Evolutionary conservation across 1,139 yeast species (phyloP).

Genomic region (Scheffersomyces quercinus): DNA sequence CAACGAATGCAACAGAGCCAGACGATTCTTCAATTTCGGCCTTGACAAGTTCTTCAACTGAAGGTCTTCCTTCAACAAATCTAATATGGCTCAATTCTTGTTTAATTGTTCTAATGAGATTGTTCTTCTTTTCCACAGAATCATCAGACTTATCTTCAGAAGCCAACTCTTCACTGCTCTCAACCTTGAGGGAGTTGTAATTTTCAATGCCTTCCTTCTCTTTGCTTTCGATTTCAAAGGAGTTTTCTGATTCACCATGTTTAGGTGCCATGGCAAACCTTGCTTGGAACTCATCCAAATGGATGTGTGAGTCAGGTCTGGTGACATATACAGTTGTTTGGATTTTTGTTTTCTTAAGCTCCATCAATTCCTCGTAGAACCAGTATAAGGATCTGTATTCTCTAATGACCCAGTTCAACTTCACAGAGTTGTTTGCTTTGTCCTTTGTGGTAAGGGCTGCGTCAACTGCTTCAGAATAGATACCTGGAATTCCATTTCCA

Average conservation of each 20-base stretch:
- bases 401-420: conserved; percentile 38
- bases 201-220: not conserved
- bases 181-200: not conserved
- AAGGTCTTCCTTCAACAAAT: conserved; percentile 29
- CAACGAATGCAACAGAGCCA: conserved; percentile 27
- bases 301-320: conserved; percentile 20
- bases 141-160: not conserved
- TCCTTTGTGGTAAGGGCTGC: conserved; percentile 19
- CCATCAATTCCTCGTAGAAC: conserved; percentile 35
- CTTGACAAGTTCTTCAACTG: conserved; percentile 17
- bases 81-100: conserved; percentile 8
- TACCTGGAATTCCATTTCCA: conserved; percentile 46
- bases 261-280: too few relatives aligned
- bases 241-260: too few relatives aligned
- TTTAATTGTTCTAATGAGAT: conserved; percentile 3
- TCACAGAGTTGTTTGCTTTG: conserved; percentile 21
- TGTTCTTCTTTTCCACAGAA: not conserved
- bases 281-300: conserved; percentile 11
- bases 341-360: conserved; percentile 24
- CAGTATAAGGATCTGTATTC: conserved; percentile 33
- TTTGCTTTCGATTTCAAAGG: not conserved
- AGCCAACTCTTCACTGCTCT: not conserved
- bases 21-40: conserved; percentile 20
- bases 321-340: conserved; percentile 35
- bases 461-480: conserved; percentile 38